Evolutionary conservation across 2,329 filamentous ascomycete species (phyloP).

Genomic region (Ascochyta lentis): DNA sequence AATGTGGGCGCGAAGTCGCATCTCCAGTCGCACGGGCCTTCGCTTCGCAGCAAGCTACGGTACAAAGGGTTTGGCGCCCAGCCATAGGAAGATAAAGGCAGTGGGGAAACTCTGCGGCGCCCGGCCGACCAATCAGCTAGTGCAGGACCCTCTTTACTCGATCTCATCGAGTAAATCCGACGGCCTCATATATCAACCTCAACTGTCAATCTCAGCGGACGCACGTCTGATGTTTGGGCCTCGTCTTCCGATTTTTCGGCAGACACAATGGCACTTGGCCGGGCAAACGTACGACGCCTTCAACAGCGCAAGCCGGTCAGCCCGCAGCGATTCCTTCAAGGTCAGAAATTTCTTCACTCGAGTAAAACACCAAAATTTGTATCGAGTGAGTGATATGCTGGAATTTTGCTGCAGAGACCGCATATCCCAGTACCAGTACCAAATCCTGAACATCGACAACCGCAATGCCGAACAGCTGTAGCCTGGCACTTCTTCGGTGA

Average conservation of each 20-base stretch:
- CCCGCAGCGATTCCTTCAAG: not conserved
- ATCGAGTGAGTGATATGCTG: not conserved
- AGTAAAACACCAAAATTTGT: not conserved
- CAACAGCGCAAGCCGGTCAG: not conserved
- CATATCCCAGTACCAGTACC: not conserved
- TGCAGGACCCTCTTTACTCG: conserved; percentile 31
- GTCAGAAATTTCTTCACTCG: not conserved
- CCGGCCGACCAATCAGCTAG: conserved; percentile 24
- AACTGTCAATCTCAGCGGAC: conserved; percentile 8
- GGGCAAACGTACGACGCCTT: not conserved
- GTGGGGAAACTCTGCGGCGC: conserved; percentile 26
- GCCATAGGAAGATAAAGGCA: conserved; percentile 28
- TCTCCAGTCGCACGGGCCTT: conserved; percentile 17
- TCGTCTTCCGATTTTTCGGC: conserved; percentile 6
- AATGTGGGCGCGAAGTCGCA: conserved; percentile 18
- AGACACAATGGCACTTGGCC: not conserved
- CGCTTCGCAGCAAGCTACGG: conserved; percentile 17
- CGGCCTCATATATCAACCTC: conserved; percentile 23
- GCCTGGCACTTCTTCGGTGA: not conserved
- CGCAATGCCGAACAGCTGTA: not conserved
- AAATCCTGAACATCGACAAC: not conserved
- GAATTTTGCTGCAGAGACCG: not conserved
- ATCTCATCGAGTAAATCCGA: conserved; percentile 38
- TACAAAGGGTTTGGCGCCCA: conserved; percentile 15
- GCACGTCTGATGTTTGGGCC: conserved; percentile 4